Conservation (phyloP, 345 rosid species). For the Bretschneidera sinensis region DNA sequence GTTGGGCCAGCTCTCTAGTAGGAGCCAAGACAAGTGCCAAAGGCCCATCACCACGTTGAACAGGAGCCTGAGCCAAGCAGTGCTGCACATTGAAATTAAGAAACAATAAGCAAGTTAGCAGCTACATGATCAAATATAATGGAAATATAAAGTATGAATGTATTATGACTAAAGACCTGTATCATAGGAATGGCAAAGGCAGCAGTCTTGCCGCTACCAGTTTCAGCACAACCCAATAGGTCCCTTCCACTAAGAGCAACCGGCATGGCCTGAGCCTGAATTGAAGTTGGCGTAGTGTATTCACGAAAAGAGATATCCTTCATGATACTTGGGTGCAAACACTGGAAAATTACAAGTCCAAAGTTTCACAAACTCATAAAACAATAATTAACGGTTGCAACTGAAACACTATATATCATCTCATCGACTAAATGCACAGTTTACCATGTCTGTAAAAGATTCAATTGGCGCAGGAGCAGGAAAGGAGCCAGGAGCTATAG, state of each 20-base stretch:
- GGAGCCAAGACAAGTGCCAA: slow-evolving; percentile 42
- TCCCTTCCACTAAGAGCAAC: slow-evolving; percentile 39
- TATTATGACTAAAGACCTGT: slow-evolving; percentile 18
- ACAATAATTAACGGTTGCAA: background rate
- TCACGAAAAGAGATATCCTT: slow-evolving; percentile 32
- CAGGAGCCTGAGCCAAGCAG: slow-evolving; percentile 35
- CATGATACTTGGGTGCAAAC: slow-evolving; percentile 30
- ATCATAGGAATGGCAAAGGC: slow-evolving; percentile 41
- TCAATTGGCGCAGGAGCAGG: slow-evolving; percentile 33
- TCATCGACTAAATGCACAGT: background rate
- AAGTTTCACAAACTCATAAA: background rate
- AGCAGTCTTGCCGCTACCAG: slow-evolving; percentile 45
- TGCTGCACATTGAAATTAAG: slow-evolving; percentile 18
- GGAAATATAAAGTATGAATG: background rate
- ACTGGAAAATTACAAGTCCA: slow-evolving; percentile 11
- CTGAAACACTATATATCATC: background rate
- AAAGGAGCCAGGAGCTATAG: slow-evolving; percentile 24
- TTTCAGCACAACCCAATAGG: slow-evolving; percentile 38
- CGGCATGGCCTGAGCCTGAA: slow-evolving; percentile 41
- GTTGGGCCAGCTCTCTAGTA: slow-evolving; percentile 39
- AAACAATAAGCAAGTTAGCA: background rate
- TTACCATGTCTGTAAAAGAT: slow-evolving; percentile 37
- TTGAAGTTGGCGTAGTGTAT: slow-evolving; percentile 29
- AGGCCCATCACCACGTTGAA: slow-evolving; percentile 34
- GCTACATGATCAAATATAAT: background rate